Percentiles rank a stretch among this genome's conserved stretches.
phyloP scores from a whole-genome alignment of 2,329 filamentous ascomycete genomes.

The Hypomyces rosellus region DNA sequence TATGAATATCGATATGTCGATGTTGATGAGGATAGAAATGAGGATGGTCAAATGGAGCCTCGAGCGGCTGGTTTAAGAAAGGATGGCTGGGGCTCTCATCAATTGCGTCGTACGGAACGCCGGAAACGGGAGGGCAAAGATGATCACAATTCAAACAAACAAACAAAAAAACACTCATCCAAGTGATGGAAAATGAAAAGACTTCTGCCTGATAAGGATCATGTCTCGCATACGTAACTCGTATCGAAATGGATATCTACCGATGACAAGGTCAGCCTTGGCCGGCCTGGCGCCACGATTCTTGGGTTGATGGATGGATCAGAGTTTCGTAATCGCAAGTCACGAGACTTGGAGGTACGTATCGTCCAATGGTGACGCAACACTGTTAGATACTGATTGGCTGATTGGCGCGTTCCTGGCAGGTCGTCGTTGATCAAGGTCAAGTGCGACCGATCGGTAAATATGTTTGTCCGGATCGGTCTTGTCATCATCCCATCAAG shows the following conservation, averaged over 20 bases:
- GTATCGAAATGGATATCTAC: background rate
- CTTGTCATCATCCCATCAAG: background rate
- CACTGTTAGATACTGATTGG: background rate
- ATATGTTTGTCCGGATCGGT: slow-evolving; percentile 10
- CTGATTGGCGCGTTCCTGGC: slow-evolving; percentile 11
- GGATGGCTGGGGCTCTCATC: too few species aligned
- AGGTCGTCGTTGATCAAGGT: background rate
- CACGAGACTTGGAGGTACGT: slow-evolving; percentile 4
- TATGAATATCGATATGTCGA: background rate
- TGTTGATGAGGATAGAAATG: background rate
- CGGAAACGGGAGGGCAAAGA: too few species aligned
- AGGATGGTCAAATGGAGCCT: background rate
- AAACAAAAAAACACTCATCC: too few species aligned
- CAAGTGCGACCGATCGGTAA: slow-evolving; percentile 8
- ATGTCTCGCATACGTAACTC: background rate
- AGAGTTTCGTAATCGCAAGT: slow-evolving; percentile 1
- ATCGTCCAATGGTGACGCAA: too few species aligned
- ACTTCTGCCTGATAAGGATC: too few species aligned
- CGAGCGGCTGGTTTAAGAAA: background rate
- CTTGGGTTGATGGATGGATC: background rate
- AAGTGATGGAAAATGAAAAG: too few species aligned
- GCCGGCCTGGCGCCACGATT: slow-evolving; percentile 3
- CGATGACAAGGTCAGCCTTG: slow-evolving; percentile 8
- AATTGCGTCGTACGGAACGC: too few species aligned
- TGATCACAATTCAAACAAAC: too few species aligned